Evolutionary conservation across 2,329 filamentous ascomycete species (phyloP).

Genomic region (Colletotrichum sp.): DNA sequence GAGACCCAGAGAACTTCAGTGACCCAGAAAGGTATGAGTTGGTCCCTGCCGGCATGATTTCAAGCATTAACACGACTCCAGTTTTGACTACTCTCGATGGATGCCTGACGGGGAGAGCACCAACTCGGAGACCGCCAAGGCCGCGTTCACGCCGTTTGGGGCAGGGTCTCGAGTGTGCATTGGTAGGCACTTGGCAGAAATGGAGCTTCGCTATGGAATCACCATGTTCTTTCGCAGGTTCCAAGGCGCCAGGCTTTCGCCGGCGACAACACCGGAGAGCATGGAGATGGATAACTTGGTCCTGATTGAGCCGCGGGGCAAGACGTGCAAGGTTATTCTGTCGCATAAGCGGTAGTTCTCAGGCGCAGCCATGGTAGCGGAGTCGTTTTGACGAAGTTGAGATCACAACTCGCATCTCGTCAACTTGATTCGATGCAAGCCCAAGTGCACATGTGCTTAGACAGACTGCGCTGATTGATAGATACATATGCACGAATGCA

Average conservation of each 20-base stretch:
- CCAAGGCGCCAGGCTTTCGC: constrained; percentile 32
- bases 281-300: background rate
- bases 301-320: background rate
- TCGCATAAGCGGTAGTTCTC: background rate
- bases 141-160: constrained; percentile 57
- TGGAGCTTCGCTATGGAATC: constrained; percentile 57
- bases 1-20: constrained; percentile 42
- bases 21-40: constrained; percentile 35
- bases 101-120: constrained; percentile 21
- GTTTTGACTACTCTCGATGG: background rate
- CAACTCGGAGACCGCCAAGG: constrained; percentile 40
- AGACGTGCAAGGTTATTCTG: background rate
- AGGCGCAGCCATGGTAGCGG: rapidly evolving
- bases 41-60: background rate
- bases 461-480: rapidly evolving
- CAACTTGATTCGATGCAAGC: background rate
- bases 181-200: constrained; percentile 60
- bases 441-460: background rate
- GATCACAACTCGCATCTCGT: rapidly evolving
- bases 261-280: constrained; percentile 16
- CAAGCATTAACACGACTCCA: background rate
- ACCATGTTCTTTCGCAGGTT: constrained; percentile 57
- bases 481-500: background rate
- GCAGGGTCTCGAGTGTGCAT: constrained; percentile 54
- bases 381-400: background rate